These are phyloP conservation scores for Coniochaeta hoffmannii DNA, from an alignment of 2,329 filamentous ascomycete species.

Conservation along the genomic window DNA sequence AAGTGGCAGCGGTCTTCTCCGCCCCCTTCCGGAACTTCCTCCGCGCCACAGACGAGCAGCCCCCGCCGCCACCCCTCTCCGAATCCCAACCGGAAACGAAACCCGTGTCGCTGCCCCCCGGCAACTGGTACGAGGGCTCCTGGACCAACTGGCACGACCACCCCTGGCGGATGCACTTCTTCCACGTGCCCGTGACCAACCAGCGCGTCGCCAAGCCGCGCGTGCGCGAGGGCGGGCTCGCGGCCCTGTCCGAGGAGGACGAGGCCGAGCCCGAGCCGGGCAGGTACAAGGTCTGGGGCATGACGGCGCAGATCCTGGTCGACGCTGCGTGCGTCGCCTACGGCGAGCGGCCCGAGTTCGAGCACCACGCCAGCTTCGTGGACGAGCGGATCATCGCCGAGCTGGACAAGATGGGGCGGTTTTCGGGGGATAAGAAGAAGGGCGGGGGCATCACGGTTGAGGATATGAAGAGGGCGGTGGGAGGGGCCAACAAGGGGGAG, in stretches of 20 bases:
- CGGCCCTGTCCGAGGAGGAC: constrained; percentile 33
- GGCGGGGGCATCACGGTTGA: constrained; percentile 24
- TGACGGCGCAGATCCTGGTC: constrained; percentile 87
- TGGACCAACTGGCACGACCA: constrained; percentile 76
- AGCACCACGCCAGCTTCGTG: constrained; percentile 50
- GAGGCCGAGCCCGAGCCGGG: constrained; percentile 37
- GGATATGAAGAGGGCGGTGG: constrained; percentile 25
- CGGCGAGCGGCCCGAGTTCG: constrained; percentile 74
- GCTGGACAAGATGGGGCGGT: constrained; percentile 34
- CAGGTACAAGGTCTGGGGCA: constrained; percentile 83
- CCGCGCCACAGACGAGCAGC: constrained; percentile 44
- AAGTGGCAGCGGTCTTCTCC: constrained; percentile 91
- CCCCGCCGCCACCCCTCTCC: neutral
- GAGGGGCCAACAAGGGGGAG: constrained; percentile 3
- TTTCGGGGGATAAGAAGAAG: constrained; percentile 36
- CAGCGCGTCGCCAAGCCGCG: constrained; percentile 59
- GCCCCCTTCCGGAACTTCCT: constrained; percentile 84
- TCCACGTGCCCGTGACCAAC: constrained; percentile 74
- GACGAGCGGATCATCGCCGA: constrained; percentile 43
- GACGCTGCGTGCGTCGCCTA: constrained; percentile 84
- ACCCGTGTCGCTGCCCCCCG: constrained; percentile 38
- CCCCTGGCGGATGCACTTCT: constrained; percentile 85
- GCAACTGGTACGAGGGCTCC: constrained; percentile 75
- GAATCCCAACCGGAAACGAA: constrained; percentile 14
- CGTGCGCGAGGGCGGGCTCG: constrained; percentile 30